Percentiles rank a stretch among this genome's conserved stretches.
Conservation (phyloP, 495 filamentous ascomycete genomes). For the Hypoxylon lienhwacheense region DNA sequence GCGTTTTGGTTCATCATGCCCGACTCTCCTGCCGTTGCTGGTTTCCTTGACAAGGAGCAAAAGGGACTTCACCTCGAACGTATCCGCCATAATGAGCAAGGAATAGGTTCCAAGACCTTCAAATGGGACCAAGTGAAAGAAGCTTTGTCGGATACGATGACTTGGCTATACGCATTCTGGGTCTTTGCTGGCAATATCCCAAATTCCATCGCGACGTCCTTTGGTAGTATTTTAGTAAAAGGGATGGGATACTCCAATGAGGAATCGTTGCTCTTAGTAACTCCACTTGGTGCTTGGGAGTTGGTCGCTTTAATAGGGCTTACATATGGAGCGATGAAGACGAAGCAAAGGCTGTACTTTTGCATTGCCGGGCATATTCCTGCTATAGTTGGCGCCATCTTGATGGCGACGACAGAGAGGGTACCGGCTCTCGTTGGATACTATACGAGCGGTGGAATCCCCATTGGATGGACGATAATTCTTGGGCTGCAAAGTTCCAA, state of each 20-base stretch:
- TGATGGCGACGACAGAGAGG: slow-evolving; percentile 63
- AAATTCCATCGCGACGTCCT: slow-evolving; percentile 42
- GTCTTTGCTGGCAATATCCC: slow-evolving; percentile 64
- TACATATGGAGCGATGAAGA: slow-evolving; percentile 29
- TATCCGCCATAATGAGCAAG: slow-evolving; percentile 65
- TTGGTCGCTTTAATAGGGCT: slow-evolving; percentile 58
- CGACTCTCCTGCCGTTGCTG: slow-evolving; percentile 68
- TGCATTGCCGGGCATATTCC: slow-evolving; percentile 46
- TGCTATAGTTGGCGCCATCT: slow-evolving; percentile 60
- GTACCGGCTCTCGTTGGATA: slow-evolving; percentile 65
- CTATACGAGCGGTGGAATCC: slow-evolving; percentile 47
- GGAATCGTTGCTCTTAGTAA: slow-evolving; percentile 66
- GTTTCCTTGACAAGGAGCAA: slow-evolving; percentile 66
- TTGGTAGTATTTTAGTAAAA: slow-evolving; percentile 38
- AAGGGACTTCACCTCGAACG: slow-evolving; percentile 60
- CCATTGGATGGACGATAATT: slow-evolving; percentile 60
- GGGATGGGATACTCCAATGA: slow-evolving; percentile 54
- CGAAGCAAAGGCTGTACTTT: slow-evolving; percentile 33
- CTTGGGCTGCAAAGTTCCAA: slow-evolving; percentile 65
- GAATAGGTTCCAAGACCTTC: slow-evolving; percentile 69
- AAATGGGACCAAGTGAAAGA: slow-evolving; percentile 64
- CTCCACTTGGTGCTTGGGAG: slow-evolving; percentile 69
- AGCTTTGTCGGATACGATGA: slow-evolving; percentile 48
- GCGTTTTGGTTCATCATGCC: slow-evolving; percentile 66
- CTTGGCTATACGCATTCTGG: slow-evolving; percentile 64